These are phyloP conservation scores for Neurospora sp. DNA, from an alignment of 495 filamentous ascomycete species.

Conservation along the genomic window DNA sequence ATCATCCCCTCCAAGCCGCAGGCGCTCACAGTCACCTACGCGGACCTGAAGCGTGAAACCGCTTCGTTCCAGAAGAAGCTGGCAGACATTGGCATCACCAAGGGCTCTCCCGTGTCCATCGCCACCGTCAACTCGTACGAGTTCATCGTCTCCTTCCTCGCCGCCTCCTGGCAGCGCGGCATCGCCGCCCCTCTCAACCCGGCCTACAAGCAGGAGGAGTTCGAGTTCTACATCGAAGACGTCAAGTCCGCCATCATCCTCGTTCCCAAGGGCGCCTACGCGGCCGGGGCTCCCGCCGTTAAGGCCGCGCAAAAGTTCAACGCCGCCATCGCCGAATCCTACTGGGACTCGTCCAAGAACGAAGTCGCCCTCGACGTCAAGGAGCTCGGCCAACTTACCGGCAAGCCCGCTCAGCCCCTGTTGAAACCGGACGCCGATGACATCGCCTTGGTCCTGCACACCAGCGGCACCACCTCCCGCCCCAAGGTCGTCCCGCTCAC, in stretches of 20 bases:
- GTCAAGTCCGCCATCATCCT: slow-evolving; percentile 64
- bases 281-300: slow-evolving; percentile 53
- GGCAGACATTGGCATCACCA: slow-evolving; percentile 55
- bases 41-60: slow-evolving; percentile 50
- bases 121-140: slow-evolving; percentile 70
- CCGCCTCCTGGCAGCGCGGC: slow-evolving; percentile 62
- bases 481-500: slow-evolving; percentile 78
- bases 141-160: slow-evolving; percentile 74
- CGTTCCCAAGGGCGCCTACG: slow-evolving; percentile 58
- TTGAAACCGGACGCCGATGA: slow-evolving; percentile 52
- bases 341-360: slow-evolving; percentile 50
- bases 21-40: slow-evolving; percentile 53
- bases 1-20: slow-evolving; percentile 53
- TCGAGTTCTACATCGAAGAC: slow-evolving; percentile 84
- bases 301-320: slow-evolving; percentile 63
- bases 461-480: slow-evolving; percentile 68
- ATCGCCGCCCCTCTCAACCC: slow-evolving; percentile 76
- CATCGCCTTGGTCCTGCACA: slow-evolving; percentile 62
- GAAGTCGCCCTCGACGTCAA: slow-evolving; percentile 69
- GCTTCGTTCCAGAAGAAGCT: slow-evolving; percentile 60
- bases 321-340: slow-evolving; percentile 71
- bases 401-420: slow-evolving; percentile 36
- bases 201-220: slow-evolving; percentile 76
- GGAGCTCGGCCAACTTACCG: slow-evolving; percentile 55
- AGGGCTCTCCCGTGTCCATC: slow-evolving; percentile 60